Conservation (phyloP, 306 rosid genomes). For the Macrotyloma uniflorum region DNA sequence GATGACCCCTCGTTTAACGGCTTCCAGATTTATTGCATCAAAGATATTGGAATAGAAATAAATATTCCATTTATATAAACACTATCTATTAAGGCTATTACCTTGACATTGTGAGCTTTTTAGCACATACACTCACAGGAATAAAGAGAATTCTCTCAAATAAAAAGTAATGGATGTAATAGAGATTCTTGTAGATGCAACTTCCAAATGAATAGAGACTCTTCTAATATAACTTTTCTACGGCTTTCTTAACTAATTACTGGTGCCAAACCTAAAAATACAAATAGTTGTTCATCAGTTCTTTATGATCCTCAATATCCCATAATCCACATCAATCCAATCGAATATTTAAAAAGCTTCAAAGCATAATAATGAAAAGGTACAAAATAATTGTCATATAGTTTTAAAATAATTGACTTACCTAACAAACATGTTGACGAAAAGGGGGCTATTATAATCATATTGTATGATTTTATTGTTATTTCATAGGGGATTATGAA, state of each 20-base stretch:
- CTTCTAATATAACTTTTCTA: not conserved
- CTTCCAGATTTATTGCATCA: not conserved
- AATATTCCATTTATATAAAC: not conserved
- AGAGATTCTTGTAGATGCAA: not conserved
- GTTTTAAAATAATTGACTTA: slow-evolving; percentile 7
- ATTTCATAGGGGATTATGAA: not conserved
- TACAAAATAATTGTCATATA: not conserved
- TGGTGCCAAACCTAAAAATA: not conserved
- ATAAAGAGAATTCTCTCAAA: slow-evolving; percentile 16
- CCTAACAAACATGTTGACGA: not conserved
- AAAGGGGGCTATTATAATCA: not conserved
- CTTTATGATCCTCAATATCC: slow-evolving; percentile 6
- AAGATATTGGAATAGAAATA: slow-evolving; percentile 17
- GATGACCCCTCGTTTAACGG: not conserved
- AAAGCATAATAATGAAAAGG: not conserved
- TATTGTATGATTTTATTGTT: not conserved
- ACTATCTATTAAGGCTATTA: not conserved
- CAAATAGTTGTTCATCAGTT: not conserved
- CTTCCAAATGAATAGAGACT: not conserved
- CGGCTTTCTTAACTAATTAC: slow-evolving; percentile 4
- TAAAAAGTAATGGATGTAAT: not conserved
- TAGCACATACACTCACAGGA: not conserved
- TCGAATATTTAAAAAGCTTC: not conserved
- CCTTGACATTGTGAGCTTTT: not conserved
- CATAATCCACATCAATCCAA: slow-evolving; percentile 4